Percentiles rank a stretch among this genome's conserved stretches.
These are phyloP conservation scores for Alternaria ethzedia DNA, from an alignment of 2,329 filamentous ascomycete genomes.

Conservation along the genomic window DNA sequence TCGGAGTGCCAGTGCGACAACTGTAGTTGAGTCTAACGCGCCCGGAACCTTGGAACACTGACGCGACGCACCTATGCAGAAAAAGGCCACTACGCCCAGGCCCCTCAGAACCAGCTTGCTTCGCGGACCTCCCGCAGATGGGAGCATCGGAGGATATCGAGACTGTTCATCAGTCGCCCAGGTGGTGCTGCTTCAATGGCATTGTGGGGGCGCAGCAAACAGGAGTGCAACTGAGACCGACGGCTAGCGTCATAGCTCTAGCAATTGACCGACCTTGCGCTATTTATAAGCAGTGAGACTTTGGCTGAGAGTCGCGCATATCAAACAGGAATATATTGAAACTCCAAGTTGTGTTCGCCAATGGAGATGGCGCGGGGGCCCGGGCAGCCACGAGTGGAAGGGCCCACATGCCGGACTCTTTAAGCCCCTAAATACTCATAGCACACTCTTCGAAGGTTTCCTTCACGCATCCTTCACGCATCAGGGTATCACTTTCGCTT, in stretches of 20 bases:
- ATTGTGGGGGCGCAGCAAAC: not conserved
- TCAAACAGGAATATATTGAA: not conserved
- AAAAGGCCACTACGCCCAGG: constrained; percentile 1
- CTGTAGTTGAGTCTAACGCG: too few species aligned
- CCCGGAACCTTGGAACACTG: not conserved
- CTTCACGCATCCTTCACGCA: not conserved
- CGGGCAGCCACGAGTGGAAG: not conserved
- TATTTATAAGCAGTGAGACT: not conserved
- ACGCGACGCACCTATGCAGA: constrained; percentile 9
- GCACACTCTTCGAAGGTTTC: not conserved
- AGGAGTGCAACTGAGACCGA: not conserved
- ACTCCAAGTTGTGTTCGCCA: not conserved
- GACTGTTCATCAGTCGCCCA: not conserved
- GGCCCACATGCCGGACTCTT: not conserved
- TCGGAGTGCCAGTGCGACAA: not conserved
- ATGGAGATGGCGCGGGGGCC: not conserved
- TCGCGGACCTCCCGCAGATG: constrained; percentile 6
- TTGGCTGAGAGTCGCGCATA: not conserved
- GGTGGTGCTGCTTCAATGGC: not conserved
- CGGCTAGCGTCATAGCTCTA: constrained; percentile 13
- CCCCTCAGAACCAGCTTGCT: not conserved
- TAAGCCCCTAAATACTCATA: not conserved
- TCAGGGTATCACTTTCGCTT: constrained; percentile 51
- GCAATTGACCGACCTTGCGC: constrained; percentile 1
- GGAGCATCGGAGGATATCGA: not conserved